phyloP scores from a whole-genome alignment of 208 protist species.

The Angomonas deanei region DNA sequence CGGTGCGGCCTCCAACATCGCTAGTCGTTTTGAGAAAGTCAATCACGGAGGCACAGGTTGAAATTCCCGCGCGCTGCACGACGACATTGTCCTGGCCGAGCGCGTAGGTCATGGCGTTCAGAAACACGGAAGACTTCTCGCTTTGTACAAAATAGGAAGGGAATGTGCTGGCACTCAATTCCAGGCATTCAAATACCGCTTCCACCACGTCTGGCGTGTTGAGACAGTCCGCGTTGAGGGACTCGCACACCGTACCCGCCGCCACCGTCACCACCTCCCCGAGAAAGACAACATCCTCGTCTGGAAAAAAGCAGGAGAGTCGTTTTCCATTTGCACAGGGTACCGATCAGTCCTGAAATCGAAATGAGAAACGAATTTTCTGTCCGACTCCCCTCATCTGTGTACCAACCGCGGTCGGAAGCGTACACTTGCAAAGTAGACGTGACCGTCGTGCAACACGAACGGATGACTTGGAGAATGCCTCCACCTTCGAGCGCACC shows the following conservation, averaged over 20 bases:
- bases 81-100: slow-evolving; percentile 36
- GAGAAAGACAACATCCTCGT: slow-evolving; percentile 29
- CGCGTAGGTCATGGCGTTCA: slow-evolving; percentile 63
- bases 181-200: slow-evolving; percentile 48
- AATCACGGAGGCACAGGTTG: not conserved
- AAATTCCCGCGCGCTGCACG: slow-evolving; percentile 51
- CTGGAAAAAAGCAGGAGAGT: slow-evolving; percentile 60
- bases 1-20: not conserved
- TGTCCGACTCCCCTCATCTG: too few species aligned
- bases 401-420: too few species aligned
- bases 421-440: too few species aligned
- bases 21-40: not conserved
- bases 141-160: slow-evolving; percentile 40
- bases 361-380: too few species aligned
- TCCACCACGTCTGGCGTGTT: slow-evolving; percentile 57
- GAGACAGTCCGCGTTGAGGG: slow-evolving; percentile 48
- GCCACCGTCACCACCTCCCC: not conserved
- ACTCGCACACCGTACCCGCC: not conserved
- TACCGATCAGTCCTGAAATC: slow-evolving; percentile 43
- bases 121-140: slow-evolving; percentile 37
- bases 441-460: too few species aligned
- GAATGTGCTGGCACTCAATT: slow-evolving; percentile 65
- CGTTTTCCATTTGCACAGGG: slow-evolving; percentile 62
- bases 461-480: too few species aligned
- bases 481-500: too few species aligned